Evolutionary conservation across 345 rosid genomes (phyloP).

Genomic region (Geranium brycei): DNA sequence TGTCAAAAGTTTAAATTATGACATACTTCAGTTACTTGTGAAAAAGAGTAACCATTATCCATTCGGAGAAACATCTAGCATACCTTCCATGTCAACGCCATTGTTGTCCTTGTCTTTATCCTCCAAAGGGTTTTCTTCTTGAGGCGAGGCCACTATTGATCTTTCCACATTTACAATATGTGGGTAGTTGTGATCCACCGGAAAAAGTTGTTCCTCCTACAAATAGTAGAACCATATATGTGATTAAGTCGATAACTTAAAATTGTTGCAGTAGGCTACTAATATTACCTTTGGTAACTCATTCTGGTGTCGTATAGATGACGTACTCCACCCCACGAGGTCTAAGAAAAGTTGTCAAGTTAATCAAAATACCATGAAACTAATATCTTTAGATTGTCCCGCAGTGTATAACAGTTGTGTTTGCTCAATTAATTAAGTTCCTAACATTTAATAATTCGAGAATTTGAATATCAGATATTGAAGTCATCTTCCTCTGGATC

Average conservation of each 20-base stretch:
- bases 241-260: conserved; percentile 8
- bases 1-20: too few species aligned
- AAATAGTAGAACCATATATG: conserved; percentile 2
- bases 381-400: neutral
- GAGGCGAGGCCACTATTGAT: conserved; percentile 12
- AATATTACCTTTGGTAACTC: conserved; percentile 68
- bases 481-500: neutral
- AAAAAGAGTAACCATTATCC: neutral
- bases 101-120: conserved; percentile 18
- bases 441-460: neutral
- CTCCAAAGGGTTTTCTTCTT: conserved; percentile 18
- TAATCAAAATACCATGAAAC: conserved; percentile 10
- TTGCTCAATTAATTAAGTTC: too few species aligned
- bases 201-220: conserved; percentile 33
- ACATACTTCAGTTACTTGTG: too few species aligned
- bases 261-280: neutral
- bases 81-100: conserved; percentile 52
- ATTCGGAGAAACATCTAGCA: conserved; percentile 9
- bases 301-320: conserved; percentile 45
- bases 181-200: conserved; percentile 38
- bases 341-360: conserved; percentile 48
- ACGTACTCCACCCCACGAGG: conserved; percentile 88
- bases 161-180: conserved; percentile 45
- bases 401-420: neutral
- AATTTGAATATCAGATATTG: neutral